Base-by-base conservation (phyloP, 2,329 filamentous ascomycete genomes). In the Penicillium sp. region DNA sequence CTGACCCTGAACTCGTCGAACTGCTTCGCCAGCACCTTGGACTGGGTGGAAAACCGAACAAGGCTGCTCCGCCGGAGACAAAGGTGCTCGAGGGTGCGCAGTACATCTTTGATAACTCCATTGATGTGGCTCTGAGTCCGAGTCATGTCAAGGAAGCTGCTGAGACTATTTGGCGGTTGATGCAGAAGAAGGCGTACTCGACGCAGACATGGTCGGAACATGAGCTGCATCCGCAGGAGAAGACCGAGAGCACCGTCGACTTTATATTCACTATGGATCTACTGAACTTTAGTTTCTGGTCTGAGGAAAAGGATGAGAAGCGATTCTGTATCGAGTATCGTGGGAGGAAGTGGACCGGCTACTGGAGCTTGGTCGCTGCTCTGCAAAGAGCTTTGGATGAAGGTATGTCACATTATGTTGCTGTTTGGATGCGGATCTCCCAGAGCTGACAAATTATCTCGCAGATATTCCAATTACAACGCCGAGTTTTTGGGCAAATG, bases 221-320 rank as follows among this genome's bases (percentile, higher is more conserved):
- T 67, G 87, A 93, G 64, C 75, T 98, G 31, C 93, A 98, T 61
- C 93, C 93, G 1, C 86, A 90, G 66, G 61, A 79, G 34, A 89
- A 89, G 62, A 84, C 94, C 63, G 86, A 88, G 61, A 77, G 70
- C 41, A 90, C 89, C 0, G 81, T 95, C 18, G 85, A 87, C 53
- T 97, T 98, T 65, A 91, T 98, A 60, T 97, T 98, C 66, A 89
- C 87, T 16, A 95, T 98, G 89, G 93, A 98, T 66, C 69, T 98
- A 23, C 74, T 98, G 41, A 98, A 98, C 66, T 98, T 97, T 65
- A 94, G 85, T 18, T 98, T 98, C 68, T 98, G 93, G 93, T 94
- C 88, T 11, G 84, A 87, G 42, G 70, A 76, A 49, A 61, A 68
- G 2, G 83, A 86, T 9, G 77, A 82, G 22, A 82, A 91, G 59